Evolutionary conservation across 768 basidiomycete genomes (phyloP), one percentile per base, ranked within the genome.

Genomic region (Boletus barrowsii): DNA sequence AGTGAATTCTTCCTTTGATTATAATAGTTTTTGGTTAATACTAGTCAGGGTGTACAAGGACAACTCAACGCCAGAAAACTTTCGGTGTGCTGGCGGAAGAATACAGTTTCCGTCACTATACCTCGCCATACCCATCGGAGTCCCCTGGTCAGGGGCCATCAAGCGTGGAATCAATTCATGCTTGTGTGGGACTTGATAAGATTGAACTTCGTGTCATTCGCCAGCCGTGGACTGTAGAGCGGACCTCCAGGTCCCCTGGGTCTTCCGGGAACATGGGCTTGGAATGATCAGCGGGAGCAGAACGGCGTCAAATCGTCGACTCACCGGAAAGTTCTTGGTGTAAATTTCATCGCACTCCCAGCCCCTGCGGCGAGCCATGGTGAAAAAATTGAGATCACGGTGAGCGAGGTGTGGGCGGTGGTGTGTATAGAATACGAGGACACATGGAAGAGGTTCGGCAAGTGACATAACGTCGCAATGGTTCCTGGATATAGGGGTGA

Each of bases 181-280:
- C 7, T 37, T 15, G 15, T 32, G 46, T 26, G 10, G 13, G 20
- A 26, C 18, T 7, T n/a, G 0, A 18, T 7, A 5, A 15, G 13
- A 1, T 15, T 49, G 9, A 42, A 49, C 22, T 41, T 46, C 54
- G 57, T 0, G 67, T 80, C 58, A 93, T 69, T 49, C 72, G 76
- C 90, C 90, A 94, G 3, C 93, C 93, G 62, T 93, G 87, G 2
- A 97, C 93, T 0, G 88, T 92, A 8, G 86, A 80, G 22, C 93
- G 78, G 9, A 93, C 76, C 8, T 79, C 78, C 58, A 83, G 86
- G 49, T 89, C 88, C 10, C 93, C 94, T 1, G 82, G 72, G 72
- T 97, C 94, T 5, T 93, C 83, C 0, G 87, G 87, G 62, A 96
- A 96, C 94, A 96, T 96, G 1, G 87, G 85, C 88, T 92, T 56